Base-by-base conservation (phyloP, 805 yeast species). In the Candida morakotiae region DNA sequence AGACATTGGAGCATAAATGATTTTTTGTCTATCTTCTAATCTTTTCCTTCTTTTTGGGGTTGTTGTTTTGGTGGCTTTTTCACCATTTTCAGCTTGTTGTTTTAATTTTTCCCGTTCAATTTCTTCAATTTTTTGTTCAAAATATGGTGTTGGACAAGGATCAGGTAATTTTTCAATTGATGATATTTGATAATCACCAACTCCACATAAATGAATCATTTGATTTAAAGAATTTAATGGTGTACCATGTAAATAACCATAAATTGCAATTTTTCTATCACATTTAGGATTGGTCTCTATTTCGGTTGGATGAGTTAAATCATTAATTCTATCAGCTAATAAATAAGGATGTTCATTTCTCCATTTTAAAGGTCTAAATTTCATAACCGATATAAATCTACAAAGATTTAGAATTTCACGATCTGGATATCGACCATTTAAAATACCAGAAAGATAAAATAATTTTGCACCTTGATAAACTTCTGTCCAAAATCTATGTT, bases 281-380 rank as follows among this genome's bases (percentile, higher is more conserved):
- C 81, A 72, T 55, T 89, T 89, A 19, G 83, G 79, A 53, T 93
- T 81, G 41, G 78, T 71, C 45, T 83, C 89, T 24, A 94, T 78
- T 30, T 69, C 59, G 33, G 85, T 76, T 1, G 98, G 98, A 60
- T 89, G 97, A 3, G 99, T 94, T 45, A 94, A 68, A 61, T 93
- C 99, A 8, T 93, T 86, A 30, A 91, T 71, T 57, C 98, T 76
- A 57, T 93, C 99, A 11, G 91, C 88, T 42, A 93, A 67, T 49
- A 93, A 59, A 56, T 93, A 93, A 4, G 98, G 95, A 67, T 93
- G 99, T 67, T 93, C 98, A 58, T 91, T 93, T 67, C 98, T 79
- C 99, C 99, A 93, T 60, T 93, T 93, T 50, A 94, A 70, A n/a
- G 99, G 99, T 55, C 98, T 77, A 63, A 94, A 94, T 60, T 94